A percentile compares a stretch with the other conserved stretches of the same genome.
Conservation (phyloP, 305 asterid genomes). For the Solanum hybrid region DNA sequence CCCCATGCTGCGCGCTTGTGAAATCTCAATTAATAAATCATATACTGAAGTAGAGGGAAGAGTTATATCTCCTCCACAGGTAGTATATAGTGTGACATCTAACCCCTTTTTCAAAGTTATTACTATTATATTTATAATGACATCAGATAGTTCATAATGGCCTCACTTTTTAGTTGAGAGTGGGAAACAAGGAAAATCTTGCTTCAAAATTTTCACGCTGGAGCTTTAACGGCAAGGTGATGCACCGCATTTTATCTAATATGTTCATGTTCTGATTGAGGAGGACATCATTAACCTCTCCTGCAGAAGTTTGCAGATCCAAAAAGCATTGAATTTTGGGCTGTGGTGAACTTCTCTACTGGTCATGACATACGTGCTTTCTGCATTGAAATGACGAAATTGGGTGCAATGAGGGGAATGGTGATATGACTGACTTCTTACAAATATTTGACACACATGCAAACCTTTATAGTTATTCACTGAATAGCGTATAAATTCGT, state of each 20-base stretch:
- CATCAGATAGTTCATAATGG: not conserved
- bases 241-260: not conserved
- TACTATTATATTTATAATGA: not conserved
- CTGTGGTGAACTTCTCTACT: conserved; percentile 60
- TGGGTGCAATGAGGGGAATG: conserved; percentile 44
- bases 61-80: conserved; percentile 1
- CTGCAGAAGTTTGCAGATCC: conserved; percentile 45
- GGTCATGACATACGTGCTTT: conserved; percentile 39
- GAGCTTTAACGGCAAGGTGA: conserved; percentile 62
- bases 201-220: conserved; percentile 54
- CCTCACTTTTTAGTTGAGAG: conserved; percentile 40
- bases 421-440: conserved; percentile 13
- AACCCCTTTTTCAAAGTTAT: not conserved
- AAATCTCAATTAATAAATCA: not conserved
- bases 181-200: conserved; percentile 51
- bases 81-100: not conserved
- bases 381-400: conserved; percentile 39
- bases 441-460: not conserved
- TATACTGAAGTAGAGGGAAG: conserved; percentile 3
- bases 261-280: not conserved
- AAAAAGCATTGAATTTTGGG: conserved; percentile 49
- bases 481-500: not conserved
- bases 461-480: not conserved
- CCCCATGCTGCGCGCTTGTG: not conserved
- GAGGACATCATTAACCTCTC: not conserved